Conservation (phyloP, 176 grass and related monocot species). For the Aegilops tauschii region DNA sequence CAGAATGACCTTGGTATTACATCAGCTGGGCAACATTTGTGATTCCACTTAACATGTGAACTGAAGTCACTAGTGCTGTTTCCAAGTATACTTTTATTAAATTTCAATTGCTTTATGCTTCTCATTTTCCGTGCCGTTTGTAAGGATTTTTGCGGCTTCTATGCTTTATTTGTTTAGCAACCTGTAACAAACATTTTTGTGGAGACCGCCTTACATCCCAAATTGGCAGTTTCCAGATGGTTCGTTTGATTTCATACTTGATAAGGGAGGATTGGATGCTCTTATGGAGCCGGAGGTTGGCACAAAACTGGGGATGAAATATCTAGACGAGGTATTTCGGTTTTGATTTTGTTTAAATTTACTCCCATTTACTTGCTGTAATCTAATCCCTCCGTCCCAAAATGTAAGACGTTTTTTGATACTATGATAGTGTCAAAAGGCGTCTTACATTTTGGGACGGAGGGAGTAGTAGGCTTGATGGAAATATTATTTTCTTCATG, state of each 20-base stretch:
- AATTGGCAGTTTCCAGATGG: constrained; percentile 75
- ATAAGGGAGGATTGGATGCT: constrained; percentile 99
- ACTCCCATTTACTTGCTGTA: constrained; percentile 7
- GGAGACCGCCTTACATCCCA: constrained; percentile 18
- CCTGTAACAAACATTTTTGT: constrained; percentile 1
- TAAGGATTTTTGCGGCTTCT: neutral
- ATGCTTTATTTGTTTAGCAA: neutral
- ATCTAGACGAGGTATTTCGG: constrained; percentile 71
- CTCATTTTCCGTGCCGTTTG: neutral
- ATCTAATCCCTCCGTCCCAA: neutral
- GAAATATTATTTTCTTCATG: constrained; percentile 14
- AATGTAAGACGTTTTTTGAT: too few species aligned
- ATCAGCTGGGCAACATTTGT: neutral
- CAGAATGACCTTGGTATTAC: constrained; percentile 4
- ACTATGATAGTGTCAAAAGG: too few species aligned
- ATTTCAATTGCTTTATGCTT: neutral
- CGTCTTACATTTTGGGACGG: too few species aligned
- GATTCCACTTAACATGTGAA: constrained; percentile 5
- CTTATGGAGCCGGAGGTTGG: constrained; percentile 93
- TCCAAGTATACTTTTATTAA: neutral
- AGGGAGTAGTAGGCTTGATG: neutral
- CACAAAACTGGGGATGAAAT: constrained; percentile 74
- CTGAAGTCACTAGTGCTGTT: neutral
- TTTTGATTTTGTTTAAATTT: constrained; percentile 20
- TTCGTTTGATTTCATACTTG: constrained; percentile 76